These are phyloP conservation scores for Aspergillus piperis DNA, from an alignment of 2,329 filamentous ascomycete species.

Conservation along the genomic window DNA sequence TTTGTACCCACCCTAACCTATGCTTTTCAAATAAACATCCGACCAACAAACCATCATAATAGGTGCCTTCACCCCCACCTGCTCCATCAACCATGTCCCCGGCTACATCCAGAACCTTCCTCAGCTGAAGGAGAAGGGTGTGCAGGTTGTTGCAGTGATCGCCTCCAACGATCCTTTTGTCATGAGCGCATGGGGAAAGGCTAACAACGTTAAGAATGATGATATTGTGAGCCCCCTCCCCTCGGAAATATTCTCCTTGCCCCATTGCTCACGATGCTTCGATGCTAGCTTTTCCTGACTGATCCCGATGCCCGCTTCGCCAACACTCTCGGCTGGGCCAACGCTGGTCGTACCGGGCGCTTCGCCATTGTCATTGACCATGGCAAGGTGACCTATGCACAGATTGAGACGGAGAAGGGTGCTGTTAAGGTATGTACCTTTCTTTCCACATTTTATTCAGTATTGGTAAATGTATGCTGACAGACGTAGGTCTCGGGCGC, in stretches of 20 bases:
- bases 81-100: constrained; percentile 75
- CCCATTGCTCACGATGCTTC: too few species aligned
- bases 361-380: constrained; percentile 81
- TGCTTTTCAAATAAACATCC: background rate
- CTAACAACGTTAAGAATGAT: constrained; percentile 73
- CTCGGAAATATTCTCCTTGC: too few species aligned
- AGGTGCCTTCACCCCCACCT: constrained; percentile 83
- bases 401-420: constrained; percentile 61
- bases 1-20: constrained; percentile 24
- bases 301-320: constrained; percentile 72
- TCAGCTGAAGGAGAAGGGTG: constrained; percentile 73
- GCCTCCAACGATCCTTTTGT: constrained; percentile 81
- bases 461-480: constrained; percentile 4
- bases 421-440: constrained; percentile 37
- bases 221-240: constrained; percentile 53
- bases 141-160: constrained; percentile 76
- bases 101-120: constrained; percentile 72
- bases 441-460: too few species aligned
- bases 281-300: constrained; percentile 67
- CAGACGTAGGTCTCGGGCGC: constrained; percentile 32
- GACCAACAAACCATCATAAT: background rate
- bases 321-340: constrained; percentile 73
- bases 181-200: constrained; percentile 87
- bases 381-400: constrained; percentile 77
- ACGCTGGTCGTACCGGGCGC: constrained; percentile 66